These are phyloP conservation scores for Chaetomiaceae sp. DNA, from an alignment of 2,329 filamentous ascomycete species.

Conservation along the genomic window DNA sequence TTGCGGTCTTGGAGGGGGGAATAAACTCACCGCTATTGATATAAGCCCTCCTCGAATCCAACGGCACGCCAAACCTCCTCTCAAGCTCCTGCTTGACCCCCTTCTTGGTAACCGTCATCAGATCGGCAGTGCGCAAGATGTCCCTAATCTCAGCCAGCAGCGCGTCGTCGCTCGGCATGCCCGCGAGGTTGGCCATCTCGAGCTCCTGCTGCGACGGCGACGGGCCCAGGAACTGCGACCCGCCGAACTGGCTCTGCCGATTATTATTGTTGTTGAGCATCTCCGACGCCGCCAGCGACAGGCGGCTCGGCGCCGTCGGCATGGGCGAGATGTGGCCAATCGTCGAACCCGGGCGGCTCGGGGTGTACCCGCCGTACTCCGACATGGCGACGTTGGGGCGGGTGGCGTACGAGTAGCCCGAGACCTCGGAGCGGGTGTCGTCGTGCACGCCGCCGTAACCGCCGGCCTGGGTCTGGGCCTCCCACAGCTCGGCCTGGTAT, in stretches of 20 bases:
- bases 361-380: slow-evolving; percentile 62
- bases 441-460: slow-evolving; percentile 50
- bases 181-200: slow-evolving; percentile 69
- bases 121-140: slow-evolving; percentile 82
- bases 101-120: slow-evolving; percentile 99
- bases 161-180: slow-evolving; percentile 82
- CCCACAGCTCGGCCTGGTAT: slow-evolving; percentile 97
- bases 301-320: slow-evolving; percentile 53
- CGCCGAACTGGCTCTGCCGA: slow-evolving; percentile 38
- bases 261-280: slow-evolving; percentile 40
- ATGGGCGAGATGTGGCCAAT: slow-evolving; percentile 39
- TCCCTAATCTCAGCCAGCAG: slow-evolving; percentile 91
- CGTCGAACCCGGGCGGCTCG: slow-evolving; percentile 53
- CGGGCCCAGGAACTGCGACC: slow-evolving; percentile 57
- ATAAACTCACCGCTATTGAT: slow-evolving; percentile 78
- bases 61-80: slow-evolving; percentile 76
- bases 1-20: background rate
- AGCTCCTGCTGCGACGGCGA: slow-evolving; percentile 55
- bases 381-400: slow-evolving; percentile 60
- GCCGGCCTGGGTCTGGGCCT: slow-evolving; percentile 62
- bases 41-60: slow-evolving; percentile 86
- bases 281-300: slow-evolving; percentile 77
- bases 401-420: slow-evolving; percentile 91
- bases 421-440: slow-evolving; percentile 80
- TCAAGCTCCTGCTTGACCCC: slow-evolving; percentile 92